A percentile compares a stretch with the other conserved stretches of the same genome.
Conservation (phyloP, 441 rosid species). For the Dalechampia spathulata region DNA sequence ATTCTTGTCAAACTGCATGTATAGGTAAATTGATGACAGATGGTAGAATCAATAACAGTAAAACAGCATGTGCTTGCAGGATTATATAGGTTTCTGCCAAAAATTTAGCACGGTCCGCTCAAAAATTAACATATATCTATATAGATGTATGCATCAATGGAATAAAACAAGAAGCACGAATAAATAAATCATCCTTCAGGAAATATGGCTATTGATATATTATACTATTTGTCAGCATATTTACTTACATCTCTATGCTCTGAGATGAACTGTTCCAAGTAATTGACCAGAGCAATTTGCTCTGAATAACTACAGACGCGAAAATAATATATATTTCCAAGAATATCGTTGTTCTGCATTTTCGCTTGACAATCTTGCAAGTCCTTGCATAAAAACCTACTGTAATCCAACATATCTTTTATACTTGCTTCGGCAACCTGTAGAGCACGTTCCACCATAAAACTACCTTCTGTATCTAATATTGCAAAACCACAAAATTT, state of each 20-base stretch:
- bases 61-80: too few species aligned
- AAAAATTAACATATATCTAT: too few species aligned
- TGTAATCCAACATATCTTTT: constrained; percentile 57
- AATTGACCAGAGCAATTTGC: constrained; percentile 72
- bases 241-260: constrained; percentile 73
- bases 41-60: too few species aligned
- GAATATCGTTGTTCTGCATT: constrained; percentile 51
- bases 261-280: constrained; percentile 70
- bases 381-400: constrained; percentile 41
- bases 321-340: constrained; percentile 73
- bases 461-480: constrained; percentile 92
- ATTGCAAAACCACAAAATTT: constrained; percentile 9
- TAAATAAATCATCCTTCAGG: too few species aligned
- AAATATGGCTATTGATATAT: background rate
- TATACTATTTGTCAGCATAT: background rate
- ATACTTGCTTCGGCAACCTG: constrained; percentile 78
- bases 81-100: too few species aligned
- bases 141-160: too few species aligned
- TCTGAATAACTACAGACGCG: constrained; percentile 87
- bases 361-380: constrained; percentile 35
- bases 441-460: constrained; percentile 85
- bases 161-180: too few species aligned
- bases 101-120: too few species aligned
- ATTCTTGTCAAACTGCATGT: background rate
- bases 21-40: background rate